Evolutionary conservation across 805 yeast genomes (phyloP), one percentile per base, ranked within the genome.

Genomic region (Lipomyces yamadae): DNA sequence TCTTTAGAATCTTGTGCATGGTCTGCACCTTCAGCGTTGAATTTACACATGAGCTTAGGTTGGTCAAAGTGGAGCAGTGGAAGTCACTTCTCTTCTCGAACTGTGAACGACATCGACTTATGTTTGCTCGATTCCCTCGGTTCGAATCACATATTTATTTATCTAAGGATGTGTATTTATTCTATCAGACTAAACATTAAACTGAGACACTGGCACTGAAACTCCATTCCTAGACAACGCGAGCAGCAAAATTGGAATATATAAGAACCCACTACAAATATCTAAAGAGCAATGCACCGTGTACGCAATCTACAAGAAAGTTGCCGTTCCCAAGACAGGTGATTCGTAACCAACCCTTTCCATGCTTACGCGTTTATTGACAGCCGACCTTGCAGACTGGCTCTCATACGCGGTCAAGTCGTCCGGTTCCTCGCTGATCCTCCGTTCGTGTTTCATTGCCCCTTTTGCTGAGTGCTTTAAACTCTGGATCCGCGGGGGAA

Each of bases 401-500:
- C 15, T 56, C 52, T 15, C 13, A 42, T 13, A 30, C 18, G 29
- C 7, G 6, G 30, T 37, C 10, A 39, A 33, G 11, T 60, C 66
- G 13, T 48, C 62, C n/a, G 63, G 63, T 37, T 66, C 69, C 52
- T 66, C 69, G 35, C 59, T 62, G 11, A 66, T 66, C 34, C 56
- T 42, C 24, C 66, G 63, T 42, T 62, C 61, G 24, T 66, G 69
- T 18, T 35, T 45, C 11, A 61, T 15, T 11, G 39, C 32, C 3
- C 62, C 55, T 15, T 56, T 58, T 5, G 58, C 56, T 35, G 52
- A 39, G 56, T 62, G 39, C 35, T 52, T 62, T n/a, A 62, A 59
- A 37, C 60, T 62, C 54, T 61, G 65, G 2, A 35, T 24, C 10
- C 66, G 64, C n/a, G 58, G 60, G 8, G 65, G 63, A 7, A 58